phyloP scores from a whole-genome alignment of 495 filamentous ascomycete genomes.

The Lasiosphaeris hirsuta region DNA sequence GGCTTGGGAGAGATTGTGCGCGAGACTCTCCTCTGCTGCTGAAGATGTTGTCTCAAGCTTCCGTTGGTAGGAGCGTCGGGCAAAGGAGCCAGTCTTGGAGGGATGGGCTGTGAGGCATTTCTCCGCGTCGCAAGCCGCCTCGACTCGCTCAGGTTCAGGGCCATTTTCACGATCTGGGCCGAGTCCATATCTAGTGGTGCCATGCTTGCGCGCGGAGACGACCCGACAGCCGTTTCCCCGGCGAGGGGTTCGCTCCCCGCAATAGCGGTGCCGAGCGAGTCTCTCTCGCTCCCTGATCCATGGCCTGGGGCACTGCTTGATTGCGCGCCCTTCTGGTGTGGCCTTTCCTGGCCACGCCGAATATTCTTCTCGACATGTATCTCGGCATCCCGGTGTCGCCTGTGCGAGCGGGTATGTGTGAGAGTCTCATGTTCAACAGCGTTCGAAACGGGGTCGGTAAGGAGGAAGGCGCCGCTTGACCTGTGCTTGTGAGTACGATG shows the following conservation, averaged over 20 bases:
- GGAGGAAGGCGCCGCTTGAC: slow-evolving; percentile 44
- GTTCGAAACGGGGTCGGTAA: slow-evolving; percentile 34
- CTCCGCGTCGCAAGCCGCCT: slow-evolving; percentile 59
- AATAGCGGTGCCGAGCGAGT: slow-evolving; percentile 9
- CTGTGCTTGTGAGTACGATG: slow-evolving; percentile 40
- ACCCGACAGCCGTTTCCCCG: slow-evolving; percentile 21
- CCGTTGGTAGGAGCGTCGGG: slow-evolving; percentile 45
- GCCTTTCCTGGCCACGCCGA: slow-evolving; percentile 11
- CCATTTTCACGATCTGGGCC: slow-evolving; percentile 84
- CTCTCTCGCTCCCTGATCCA: slow-evolving; percentile 1
- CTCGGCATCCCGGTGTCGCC: slow-evolving; percentile 19
- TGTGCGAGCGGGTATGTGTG: slow-evolving; percentile 8
- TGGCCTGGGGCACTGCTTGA: neutral
- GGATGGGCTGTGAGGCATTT: slow-evolving; percentile 47
- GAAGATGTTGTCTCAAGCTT: slow-evolving; percentile 62
- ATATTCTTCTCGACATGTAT: neutral
- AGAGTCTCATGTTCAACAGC: slow-evolving; percentile 1
- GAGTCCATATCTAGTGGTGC: slow-evolving; percentile 63
- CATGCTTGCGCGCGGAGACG: slow-evolving; percentile 19
- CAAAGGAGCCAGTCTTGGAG: slow-evolving; percentile 43
- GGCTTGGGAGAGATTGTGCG: slow-evolving; percentile 57
- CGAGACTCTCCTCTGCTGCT: slow-evolving; percentile 59
- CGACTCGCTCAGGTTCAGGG: slow-evolving; percentile 82
- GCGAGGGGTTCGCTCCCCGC: slow-evolving; percentile 20
- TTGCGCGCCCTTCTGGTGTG: slow-evolving; percentile 1